phyloP scores from a whole-genome alignment of 805 yeast species.

The Lachancea lanzarotensis region DNA sequence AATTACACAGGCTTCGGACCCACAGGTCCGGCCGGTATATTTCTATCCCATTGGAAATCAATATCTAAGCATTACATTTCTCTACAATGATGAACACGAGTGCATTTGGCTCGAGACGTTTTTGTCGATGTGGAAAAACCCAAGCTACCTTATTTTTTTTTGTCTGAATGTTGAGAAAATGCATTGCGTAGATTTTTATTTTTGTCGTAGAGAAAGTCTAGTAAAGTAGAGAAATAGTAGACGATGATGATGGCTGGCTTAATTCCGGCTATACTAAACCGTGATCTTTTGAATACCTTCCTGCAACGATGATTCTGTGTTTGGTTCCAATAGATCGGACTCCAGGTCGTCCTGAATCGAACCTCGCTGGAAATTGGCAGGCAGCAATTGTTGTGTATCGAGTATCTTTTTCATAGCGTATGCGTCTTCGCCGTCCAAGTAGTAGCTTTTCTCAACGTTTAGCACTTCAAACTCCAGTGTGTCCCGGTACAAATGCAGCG shows the following conservation, averaged over 20 bases:
- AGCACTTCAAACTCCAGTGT: slow-evolving; percentile 78
- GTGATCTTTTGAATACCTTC: slow-evolving; percentile 18
- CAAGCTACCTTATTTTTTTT: slow-evolving; percentile 86
- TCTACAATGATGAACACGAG: slow-evolving; percentile 79
- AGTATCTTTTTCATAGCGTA: slow-evolving; percentile 82
- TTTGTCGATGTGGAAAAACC: slow-evolving; percentile 95
- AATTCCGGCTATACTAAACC: slow-evolving; percentile 13
- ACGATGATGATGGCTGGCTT: no score
- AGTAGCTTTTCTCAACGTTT: slow-evolving; percentile 78
- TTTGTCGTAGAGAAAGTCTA: slow-evolving; percentile 2
- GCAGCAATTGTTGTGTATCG: slow-evolving; percentile 52
- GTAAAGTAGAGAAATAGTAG: background rate
- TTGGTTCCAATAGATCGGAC: slow-evolving; percentile 36
- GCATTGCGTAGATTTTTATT: background rate
- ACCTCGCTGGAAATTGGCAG: slow-evolving; percentile 47
- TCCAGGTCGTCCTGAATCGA: slow-evolving; percentile 51
- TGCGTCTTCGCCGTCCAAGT: slow-evolving; percentile 97
- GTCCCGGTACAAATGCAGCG: slow-evolving; percentile 83
- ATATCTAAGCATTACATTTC: background rate
- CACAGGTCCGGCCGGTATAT: no score
- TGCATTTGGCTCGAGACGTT: slow-evolving; percentile 99
- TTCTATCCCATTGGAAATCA: no score
- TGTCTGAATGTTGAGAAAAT: slow-evolving; percentile 42
- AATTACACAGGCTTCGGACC: background rate
- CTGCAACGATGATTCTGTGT: slow-evolving; percentile 18